These are phyloP conservation scores for Cryphonectria naterciae DNA, from an alignment of 2,329 filamentous ascomycete genomes.

Conservation along the genomic window DNA sequence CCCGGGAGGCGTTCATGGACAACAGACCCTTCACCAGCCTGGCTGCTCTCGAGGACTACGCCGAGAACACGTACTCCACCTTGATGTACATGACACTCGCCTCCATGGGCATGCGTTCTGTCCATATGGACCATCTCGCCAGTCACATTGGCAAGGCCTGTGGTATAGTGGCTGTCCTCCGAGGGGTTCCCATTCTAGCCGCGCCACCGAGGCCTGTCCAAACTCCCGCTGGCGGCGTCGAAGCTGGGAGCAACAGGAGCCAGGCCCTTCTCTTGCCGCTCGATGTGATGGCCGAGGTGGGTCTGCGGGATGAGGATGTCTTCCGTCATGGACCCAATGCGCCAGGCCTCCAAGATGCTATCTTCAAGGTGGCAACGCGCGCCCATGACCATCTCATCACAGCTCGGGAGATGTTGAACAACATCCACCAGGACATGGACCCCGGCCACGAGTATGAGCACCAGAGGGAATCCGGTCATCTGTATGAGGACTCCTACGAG, in stretches of 20 bases:
- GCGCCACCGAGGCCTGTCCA: constrained; percentile 65
- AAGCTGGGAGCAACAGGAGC: constrained; percentile 43
- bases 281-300: constrained; percentile 83
- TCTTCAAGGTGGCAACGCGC: constrained; percentile 89
- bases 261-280: constrained; percentile 76
- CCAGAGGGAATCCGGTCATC: constrained; percentile 72
- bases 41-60: constrained; percentile 79
- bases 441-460: constrained; percentile 91
- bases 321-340: constrained; percentile 80
- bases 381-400: constrained; percentile 97
- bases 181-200: constrained; percentile 86
- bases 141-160: constrained; percentile 94
- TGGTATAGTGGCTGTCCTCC: constrained; percentile 84
- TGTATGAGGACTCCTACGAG: constrained; percentile 44
- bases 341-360: constrained; percentile 80
- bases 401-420: constrained; percentile 86
- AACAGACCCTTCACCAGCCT: constrained; percentile 81
- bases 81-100: constrained; percentile 87
- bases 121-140: constrained; percentile 89
- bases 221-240: constrained; percentile 44
- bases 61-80: constrained; percentile 93
- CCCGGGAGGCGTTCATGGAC: constrained; percentile 80
- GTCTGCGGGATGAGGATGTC: constrained; percentile 86
- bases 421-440: constrained; percentile 72
- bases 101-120: constrained; percentile 75